These are phyloP conservation scores for Fusarium sp. DNA, from an alignment of 2,329 filamentous ascomycete species.

Conservation along the genomic window DNA sequence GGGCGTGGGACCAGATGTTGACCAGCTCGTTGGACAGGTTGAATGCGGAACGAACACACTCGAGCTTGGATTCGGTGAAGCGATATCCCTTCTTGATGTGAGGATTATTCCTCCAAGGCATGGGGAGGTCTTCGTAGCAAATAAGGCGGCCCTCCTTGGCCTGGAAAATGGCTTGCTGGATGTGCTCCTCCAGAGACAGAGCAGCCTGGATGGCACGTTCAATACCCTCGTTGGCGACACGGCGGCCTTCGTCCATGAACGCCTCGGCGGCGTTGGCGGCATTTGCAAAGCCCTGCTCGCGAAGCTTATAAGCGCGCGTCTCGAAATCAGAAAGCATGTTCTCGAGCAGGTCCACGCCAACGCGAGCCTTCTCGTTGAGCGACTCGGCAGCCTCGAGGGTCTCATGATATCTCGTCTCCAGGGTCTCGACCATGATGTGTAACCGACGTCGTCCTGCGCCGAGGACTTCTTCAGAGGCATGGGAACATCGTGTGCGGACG, in stretches of 20 bases:
- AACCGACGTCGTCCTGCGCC: conserved; percentile 87
- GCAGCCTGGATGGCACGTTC: conserved; percentile 84
- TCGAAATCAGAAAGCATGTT: conserved; percentile 89
- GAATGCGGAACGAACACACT: conserved; percentile 87
- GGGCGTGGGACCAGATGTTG: conserved; percentile 97
- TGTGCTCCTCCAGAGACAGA: conserved; percentile 83
- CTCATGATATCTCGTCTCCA: conserved; percentile 89
- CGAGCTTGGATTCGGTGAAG: conserved; percentile 90
- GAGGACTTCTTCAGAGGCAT: conserved; percentile 90
- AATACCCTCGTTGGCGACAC: conserved; percentile 83
- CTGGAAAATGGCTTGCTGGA: conserved; percentile 80
- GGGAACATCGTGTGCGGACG: conserved; percentile 87
- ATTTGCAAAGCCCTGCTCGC: conserved; percentile 78
- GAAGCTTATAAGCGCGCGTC: conserved; percentile 80
- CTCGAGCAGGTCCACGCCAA: conserved; percentile 89
- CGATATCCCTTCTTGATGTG: conserved; percentile 94
- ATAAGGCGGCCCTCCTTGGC: conserved; percentile 87
- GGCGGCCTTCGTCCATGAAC: conserved; percentile 81
- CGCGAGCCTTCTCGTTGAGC: conserved; percentile 89
- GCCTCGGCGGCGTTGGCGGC: conserved; percentile 75
- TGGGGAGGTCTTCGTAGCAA: conserved; percentile 87
- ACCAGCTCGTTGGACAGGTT: conserved; percentile 90
- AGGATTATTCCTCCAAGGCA: conserved; percentile 94
- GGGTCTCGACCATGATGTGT: conserved; percentile 90
- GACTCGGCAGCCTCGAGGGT: conserved; percentile 86